These are phyloP conservation scores for Aspergillus sp. DNA, from an alignment of 2,329 filamentous ascomycete genomes.

Conservation along the genomic window DNA sequence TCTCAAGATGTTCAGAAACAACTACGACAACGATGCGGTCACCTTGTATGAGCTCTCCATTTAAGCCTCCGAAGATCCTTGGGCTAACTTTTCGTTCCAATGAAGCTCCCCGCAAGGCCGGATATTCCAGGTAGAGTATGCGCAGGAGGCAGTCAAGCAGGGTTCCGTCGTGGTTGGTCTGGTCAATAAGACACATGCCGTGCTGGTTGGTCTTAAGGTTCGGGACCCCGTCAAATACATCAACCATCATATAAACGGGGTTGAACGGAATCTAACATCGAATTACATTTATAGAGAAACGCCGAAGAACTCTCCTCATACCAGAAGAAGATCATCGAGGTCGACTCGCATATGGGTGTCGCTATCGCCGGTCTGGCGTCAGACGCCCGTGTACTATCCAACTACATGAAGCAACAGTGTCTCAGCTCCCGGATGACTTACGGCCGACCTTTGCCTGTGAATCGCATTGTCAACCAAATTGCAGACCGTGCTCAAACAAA, in stretches of 20 bases:
- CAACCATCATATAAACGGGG: not conserved
- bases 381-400: conserved; percentile 97
- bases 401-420: conserved; percentile 99
- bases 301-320: conserved; percentile 99
- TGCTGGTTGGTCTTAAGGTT: conserved; percentile 96
- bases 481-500: conserved; percentile 96
- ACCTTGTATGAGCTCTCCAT: conserved; percentile 70
- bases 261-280: not conserved
- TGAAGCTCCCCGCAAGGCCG: conserved; percentile 93
- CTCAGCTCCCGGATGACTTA: conserved; percentile 94
- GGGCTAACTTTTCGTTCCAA: conserved; percentile 16
- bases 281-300: conserved; percentile 67
- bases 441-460: conserved; percentile 87
- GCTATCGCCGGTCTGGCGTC: conserved; percentile 96
- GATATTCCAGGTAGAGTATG: conserved; percentile 99
- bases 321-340: conserved; percentile 97
- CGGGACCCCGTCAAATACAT: conserved; percentile 12
- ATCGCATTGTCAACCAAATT: conserved; percentile 86
- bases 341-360: conserved; percentile 94
- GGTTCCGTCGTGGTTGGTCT: conserved; percentile 96
- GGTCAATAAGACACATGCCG: conserved; percentile 96
- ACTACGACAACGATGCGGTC: conserved; percentile 99
- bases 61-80: conserved; percentile 15
- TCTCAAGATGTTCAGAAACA: conserved; percentile 89
- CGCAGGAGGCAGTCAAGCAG: conserved; percentile 97